Evolutionary conservation across 2,329 filamentous ascomycete genomes (phyloP).

Genomic region (Trichothecium sympodiale): DNA sequence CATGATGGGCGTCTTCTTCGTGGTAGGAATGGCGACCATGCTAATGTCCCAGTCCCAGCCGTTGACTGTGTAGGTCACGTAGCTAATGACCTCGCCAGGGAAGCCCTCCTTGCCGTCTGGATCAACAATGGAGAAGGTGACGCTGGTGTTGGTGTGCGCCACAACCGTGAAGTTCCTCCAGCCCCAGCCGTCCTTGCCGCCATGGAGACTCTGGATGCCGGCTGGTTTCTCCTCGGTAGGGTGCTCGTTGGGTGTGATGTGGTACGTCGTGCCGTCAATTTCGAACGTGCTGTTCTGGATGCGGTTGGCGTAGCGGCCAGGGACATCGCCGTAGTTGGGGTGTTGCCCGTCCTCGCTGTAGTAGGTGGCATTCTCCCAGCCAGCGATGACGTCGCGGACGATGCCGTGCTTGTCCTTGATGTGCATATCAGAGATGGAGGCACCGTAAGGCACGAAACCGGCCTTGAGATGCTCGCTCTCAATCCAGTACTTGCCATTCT

Average conservation of each 20-base stretch:
- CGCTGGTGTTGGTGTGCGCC: slow-evolving; percentile 52
- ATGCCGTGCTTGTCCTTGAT: slow-evolving; percentile 59
- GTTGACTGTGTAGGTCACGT: slow-evolving; percentile 61
- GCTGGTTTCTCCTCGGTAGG: slow-evolving; percentile 35
- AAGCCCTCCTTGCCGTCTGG: slow-evolving; percentile 65
- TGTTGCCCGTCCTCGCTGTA: slow-evolving; percentile 55
- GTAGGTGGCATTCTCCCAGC: slow-evolving; percentile 66
- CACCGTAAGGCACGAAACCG: slow-evolving; percentile 64
- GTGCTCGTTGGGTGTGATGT: slow-evolving; percentile 54
- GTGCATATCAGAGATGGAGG: slow-evolving; percentile 60
- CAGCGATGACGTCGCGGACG: slow-evolving; percentile 59
- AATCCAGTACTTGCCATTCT: slow-evolving; percentile 62
- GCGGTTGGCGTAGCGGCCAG: slow-evolving; percentile 69
- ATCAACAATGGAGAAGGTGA: slow-evolving; percentile 68
- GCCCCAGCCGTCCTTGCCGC: slow-evolving; percentile 63
- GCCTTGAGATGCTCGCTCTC: slow-evolving; percentile 54
- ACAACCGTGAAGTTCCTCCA: slow-evolving; percentile 68
- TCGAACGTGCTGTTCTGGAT: slow-evolving; percentile 67
- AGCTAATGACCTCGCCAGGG: slow-evolving; percentile 64
- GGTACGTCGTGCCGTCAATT: slow-evolving; percentile 51
- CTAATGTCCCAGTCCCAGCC: slow-evolving; percentile 60
- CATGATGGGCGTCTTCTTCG: slow-evolving; percentile 75
- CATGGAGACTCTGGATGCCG: slow-evolving; percentile 56
- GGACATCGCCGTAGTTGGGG: slow-evolving; percentile 61
- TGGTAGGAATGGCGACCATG: slow-evolving; percentile 60